Conservation (phyloP, 345 rosid species). For the Rhizophora apiculata region DNA sequence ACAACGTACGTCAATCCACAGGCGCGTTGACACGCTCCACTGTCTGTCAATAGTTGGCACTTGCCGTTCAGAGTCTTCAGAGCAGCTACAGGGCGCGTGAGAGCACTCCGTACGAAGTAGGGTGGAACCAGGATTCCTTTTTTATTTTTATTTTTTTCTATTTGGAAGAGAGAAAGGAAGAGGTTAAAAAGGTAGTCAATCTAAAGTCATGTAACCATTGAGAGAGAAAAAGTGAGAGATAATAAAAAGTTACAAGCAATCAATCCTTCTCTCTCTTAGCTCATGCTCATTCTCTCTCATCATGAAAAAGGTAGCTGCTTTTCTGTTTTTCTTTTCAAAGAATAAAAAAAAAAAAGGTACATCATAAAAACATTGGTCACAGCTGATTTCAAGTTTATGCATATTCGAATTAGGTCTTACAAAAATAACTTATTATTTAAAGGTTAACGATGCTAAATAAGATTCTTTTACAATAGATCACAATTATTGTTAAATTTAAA, state of each 20-base stretch:
- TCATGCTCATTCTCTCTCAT: slow-evolving; percentile 15
- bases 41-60: too few species aligned
- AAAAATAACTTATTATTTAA: too few species aligned
- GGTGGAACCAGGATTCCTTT: background rate
- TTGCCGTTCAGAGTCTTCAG: background rate
- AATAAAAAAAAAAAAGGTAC: too few species aligned
- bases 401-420: too few species aligned
- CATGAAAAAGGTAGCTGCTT: slow-evolving; percentile 26
- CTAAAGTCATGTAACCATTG: background rate
- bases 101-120: background rate
- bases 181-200: slow-evolving; percentile 21
- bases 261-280: background rate
- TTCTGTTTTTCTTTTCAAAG: too few species aligned
- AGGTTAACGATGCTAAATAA: too few species aligned
- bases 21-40: too few species aligned
- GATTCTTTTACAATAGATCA: too few species aligned
- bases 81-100: background rate
- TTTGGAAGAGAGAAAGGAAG: background rate
- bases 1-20: too few species aligned
- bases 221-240: slow-evolving; percentile 9
- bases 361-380: too few species aligned
- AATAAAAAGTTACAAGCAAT: background rate
- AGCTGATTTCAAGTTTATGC: too few species aligned
- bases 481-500: too few species aligned
- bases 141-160: background rate